Conservation (phyloP, 306 rosid genomes). For the Morella rubra region DNA sequence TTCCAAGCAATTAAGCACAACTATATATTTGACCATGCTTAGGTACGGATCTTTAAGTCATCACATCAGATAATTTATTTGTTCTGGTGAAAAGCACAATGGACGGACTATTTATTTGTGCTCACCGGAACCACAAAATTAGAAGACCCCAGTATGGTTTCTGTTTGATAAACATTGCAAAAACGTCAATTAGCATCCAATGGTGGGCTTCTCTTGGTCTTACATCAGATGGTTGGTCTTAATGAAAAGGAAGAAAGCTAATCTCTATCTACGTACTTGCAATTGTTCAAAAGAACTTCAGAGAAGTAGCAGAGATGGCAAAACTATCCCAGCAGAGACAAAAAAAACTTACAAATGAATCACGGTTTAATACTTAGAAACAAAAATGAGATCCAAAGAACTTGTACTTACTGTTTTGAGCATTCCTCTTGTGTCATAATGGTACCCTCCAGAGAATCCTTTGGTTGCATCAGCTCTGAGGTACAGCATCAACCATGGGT, state of each 20-base stretch:
- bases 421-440: constrained; percentile 83
- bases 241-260: constrained; percentile 4
- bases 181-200: constrained; percentile 7
- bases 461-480: constrained; percentile 79
- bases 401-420: constrained; percentile 57
- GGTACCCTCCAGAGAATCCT: constrained; percentile 91
- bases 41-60: constrained; percentile 2
- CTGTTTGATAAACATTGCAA: background rate
- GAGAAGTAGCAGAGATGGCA: background rate
- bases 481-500: constrained; percentile 87
- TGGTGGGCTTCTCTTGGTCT: background rate
- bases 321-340: background rate
- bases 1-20: background rate
- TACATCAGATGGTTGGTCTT: background rate
- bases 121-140: background rate
- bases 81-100: constrained; percentile 8
- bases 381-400: background rate
- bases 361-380: background rate
- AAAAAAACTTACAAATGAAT: background rate
- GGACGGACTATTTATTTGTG: constrained; percentile 14
- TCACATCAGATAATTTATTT: background rate
- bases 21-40: background rate
- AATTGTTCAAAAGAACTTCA: background rate
- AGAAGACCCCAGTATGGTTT: background rate
- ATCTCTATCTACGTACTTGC: background rate